Conservation (phyloP, 371 early-diverging fungal genomes). For the Mucor lusitanicus region DNA sequence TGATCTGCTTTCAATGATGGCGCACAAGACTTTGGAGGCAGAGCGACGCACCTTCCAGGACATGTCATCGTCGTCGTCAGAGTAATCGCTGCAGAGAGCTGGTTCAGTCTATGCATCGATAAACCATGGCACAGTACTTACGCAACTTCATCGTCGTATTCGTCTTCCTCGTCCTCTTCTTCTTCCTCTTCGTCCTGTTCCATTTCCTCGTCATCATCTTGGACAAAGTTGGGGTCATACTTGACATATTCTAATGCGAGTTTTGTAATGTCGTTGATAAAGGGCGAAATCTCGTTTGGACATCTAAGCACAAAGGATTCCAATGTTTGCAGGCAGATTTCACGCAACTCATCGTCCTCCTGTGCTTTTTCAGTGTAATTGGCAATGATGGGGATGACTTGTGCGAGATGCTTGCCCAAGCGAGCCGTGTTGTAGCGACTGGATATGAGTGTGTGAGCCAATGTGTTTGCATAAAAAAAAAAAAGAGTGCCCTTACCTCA, state of each 20-base stretch:
- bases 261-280: constrained; percentile 62
- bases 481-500: constrained; percentile 71
- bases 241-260: constrained; percentile 71
- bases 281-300: constrained; percentile 70
- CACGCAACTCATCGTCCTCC: constrained; percentile 84
- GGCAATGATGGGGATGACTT: constrained; percentile 70
- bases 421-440: constrained; percentile 76
- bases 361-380: constrained; percentile 56
- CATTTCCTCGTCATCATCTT: constrained; percentile 74
- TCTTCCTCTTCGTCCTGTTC: constrained; percentile 44
- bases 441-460: not conserved
- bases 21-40: constrained; percentile 78
- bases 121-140: constrained; percentile 13
- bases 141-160: constrained; percentile 72
- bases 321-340: constrained; percentile 82
- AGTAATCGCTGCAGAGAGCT: constrained; percentile 58
- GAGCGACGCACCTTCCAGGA: constrained; percentile 94
- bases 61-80: constrained; percentile 76
- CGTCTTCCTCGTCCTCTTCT: constrained; percentile 74
- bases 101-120: not conserved
- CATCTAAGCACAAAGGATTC: constrained; percentile 83
- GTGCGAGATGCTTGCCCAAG: constrained; percentile 67
- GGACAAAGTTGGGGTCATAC: constrained; percentile 91
- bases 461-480: not conserved
- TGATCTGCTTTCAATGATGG: constrained; percentile 73